Base-by-base conservation (phyloP, 2,329 filamentous ascomycete species). In the Claviceps sp. region DNA sequence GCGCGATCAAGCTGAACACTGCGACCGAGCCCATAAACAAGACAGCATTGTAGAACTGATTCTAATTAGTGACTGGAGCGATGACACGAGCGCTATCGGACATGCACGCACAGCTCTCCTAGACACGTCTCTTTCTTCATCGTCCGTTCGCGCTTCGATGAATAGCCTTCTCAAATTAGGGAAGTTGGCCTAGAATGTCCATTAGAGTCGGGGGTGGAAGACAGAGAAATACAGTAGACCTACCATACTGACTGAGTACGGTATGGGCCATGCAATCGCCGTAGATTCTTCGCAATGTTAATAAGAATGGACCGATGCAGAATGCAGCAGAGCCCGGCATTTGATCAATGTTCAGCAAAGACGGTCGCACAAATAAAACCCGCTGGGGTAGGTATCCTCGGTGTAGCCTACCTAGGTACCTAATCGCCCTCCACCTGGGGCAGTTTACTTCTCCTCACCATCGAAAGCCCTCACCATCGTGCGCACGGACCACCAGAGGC, bases 111-210 rank as follows among this genome's bases (percentile, higher is more conserved):
- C 93, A 50, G 93, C 93, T 69, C 84, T 94, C 59, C 93, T 78
- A 14, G 93, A 97, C 59, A 97, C 93, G 55, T 89, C 86, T 66
- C 93, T 86, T 69, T 97, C 93, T 67, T 98, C 93, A 51, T 86
- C 84, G 63, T 97, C 91, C 3, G 88, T 90, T 54, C 93, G 80
- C 37, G 91, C 86, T 71, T 97, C 91, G 50, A 96, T 91, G 64
- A 98, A 97, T 55, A 98, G 83, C 14, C 93, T 86, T 49, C 93
- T 84, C n/a, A 98, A 78, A 65, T 98, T 97, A 38, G 93, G 93
- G 50, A 97, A 81, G 65, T 83, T 90, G 41, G 85, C 86, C 72
- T 86, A 54, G n/a, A n/a, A n/a, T 5, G 46, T 18, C 47, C 20
- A 38, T 52, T 46, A 52, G 47, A 22, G 22, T 43, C n/a, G 30